Base-by-base conservation (phyloP, 2,329 filamentous ascomycete species). In the Cadophora gregata region DNA sequence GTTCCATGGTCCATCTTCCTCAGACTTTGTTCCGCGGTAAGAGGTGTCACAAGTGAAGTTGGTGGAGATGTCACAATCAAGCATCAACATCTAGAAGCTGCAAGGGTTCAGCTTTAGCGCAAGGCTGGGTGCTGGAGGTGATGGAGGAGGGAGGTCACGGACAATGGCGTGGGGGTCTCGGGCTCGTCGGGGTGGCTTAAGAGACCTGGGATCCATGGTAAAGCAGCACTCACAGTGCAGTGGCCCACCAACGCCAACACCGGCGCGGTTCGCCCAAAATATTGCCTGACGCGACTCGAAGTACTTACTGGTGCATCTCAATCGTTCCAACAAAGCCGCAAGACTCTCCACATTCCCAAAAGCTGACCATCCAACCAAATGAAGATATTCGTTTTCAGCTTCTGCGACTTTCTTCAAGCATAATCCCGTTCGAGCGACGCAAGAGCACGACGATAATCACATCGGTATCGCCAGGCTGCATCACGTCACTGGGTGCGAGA, bases 1-100 rank as follows among this genome's bases (percentile, higher is more conserved):
- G 91, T 81, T 99, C 96, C 93, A 97, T 97, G 62, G 53, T 71
- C 73, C 74, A 75, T 76, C 59, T 73, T 75, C 66, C 60, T 50
- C 59, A 24, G 31, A 55, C 51, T 31, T 12, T 24, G 25, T 51
- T 21, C 16, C 1, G 16, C 10, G 50, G 27, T 21, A 25, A 50
- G 16, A 61, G 5, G 16, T 48, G 14, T 21, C 31, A 33, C 27
- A 48, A 48, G 21, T 33, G n/a, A 61, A 50, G 59, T 21, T 4
- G 24, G 16, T 50, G 53, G 24, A 33, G 29, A 16, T 21, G 6
- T 31, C 33, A 31, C 24, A 56, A 29, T 51, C 62, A 58, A 58
- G 53, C 62, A 55, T 45, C 55, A 45, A n/a, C 36, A 33, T 19
- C 29, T 31, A 56, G 50, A 19, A 56, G 27, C 21, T 58, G 31